phyloP scores from a whole-genome alignment of 257 asterid genomes.

The Penstemon eatonii region DNA sequence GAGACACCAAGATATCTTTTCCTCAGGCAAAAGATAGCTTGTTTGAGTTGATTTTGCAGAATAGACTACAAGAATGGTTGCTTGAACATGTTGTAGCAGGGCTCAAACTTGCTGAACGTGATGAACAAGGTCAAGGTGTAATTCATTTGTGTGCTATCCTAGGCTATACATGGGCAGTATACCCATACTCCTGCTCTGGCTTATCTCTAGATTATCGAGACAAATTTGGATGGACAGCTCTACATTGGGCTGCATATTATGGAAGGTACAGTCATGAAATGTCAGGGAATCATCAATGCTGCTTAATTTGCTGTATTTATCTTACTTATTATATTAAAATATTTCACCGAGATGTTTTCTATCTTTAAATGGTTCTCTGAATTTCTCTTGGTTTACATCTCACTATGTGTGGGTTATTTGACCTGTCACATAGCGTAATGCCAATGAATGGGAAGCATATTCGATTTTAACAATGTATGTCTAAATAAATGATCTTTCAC shows the following conservation, averaged over 20 bases:
- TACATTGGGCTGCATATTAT: constrained; percentile 94
- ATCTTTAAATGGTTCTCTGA: neutral
- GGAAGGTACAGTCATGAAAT: constrained; percentile 65
- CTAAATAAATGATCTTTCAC: constrained; percentile 11
- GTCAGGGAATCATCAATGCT: constrained; percentile 16
- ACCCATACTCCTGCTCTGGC: constrained; percentile 77
- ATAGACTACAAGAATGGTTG: constrained; percentile 76
- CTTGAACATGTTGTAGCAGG: constrained; percentile 71
- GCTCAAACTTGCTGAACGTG: constrained; percentile 63
- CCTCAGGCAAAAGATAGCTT: constrained; percentile 71
- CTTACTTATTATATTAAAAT: neutral
- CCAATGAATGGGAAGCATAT: too few species aligned
- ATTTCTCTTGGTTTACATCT: neutral
- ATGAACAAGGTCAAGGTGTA: constrained; percentile 89
- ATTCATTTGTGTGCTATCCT: constrained; percentile 95
- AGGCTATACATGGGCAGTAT: constrained; percentile 87
- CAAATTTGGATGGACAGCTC: constrained; percentile 93
- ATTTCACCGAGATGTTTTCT: neutral
- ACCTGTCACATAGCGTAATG: too few species aligned
- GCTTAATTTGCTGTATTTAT: constrained; percentile 6
- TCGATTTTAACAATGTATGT: too few species aligned
- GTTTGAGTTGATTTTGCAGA: constrained; percentile 74
- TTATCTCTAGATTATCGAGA: constrained; percentile 90
- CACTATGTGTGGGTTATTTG: neutral
- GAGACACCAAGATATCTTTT: constrained; percentile 50